A percentile compares a stretch with the other conserved stretches of the same genome.
These are phyloP conservation scores for Tylopilus sp. DNA, from an alignment of 768 basidiomycete species.

Conservation along the genomic window DNA sequence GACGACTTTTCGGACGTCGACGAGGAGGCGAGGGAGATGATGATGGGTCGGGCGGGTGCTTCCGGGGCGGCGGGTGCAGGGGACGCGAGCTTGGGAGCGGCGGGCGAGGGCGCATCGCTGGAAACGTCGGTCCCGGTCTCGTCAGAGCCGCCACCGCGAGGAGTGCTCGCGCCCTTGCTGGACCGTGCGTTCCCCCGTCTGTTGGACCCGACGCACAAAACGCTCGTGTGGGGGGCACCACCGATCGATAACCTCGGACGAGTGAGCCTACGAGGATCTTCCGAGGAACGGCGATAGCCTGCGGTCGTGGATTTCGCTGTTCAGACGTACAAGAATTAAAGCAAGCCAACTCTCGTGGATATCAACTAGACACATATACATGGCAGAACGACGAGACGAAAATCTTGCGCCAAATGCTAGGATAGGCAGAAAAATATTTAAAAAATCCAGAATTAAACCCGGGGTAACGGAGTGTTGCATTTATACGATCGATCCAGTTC, in stretches of 20 bases:
- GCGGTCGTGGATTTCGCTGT: neutral
- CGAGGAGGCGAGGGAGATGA: constrained; percentile 65
- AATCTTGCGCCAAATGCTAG: too few relatives aligned
- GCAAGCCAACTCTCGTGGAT: neutral
- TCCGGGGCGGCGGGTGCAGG: neutral
- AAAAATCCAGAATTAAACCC: neutral
- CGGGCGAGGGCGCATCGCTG: too few relatives aligned
- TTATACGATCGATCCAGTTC: constrained; percentile 6
- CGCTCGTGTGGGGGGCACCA: constrained; percentile 72
- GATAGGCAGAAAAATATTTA: too few relatives aligned
- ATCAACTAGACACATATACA: constrained; percentile 1
- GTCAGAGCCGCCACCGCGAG: constrained; percentile 25
- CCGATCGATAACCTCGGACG: constrained; percentile 60
- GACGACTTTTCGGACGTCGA: constrained; percentile 89
- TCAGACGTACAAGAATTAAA: neutral
- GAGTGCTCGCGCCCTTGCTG: constrained; percentile 43
- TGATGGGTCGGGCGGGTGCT: constrained; percentile 10
- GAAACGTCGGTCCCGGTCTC: too few relatives aligned
- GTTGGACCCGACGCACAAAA: constrained; percentile 60
- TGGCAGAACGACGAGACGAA: neutral
- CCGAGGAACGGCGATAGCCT: neutral
- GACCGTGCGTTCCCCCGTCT: constrained; percentile 46
- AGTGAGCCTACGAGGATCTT: constrained; percentile 20
- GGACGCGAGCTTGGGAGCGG: too few relatives aligned
- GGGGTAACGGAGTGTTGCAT: neutral